Percentiles rank a stretch among this genome's conserved stretches.
These are phyloP conservation scores for Eutrema salsugineum DNA, from an alignment of 441 rosid species.

Conservation along the genomic window DNA sequence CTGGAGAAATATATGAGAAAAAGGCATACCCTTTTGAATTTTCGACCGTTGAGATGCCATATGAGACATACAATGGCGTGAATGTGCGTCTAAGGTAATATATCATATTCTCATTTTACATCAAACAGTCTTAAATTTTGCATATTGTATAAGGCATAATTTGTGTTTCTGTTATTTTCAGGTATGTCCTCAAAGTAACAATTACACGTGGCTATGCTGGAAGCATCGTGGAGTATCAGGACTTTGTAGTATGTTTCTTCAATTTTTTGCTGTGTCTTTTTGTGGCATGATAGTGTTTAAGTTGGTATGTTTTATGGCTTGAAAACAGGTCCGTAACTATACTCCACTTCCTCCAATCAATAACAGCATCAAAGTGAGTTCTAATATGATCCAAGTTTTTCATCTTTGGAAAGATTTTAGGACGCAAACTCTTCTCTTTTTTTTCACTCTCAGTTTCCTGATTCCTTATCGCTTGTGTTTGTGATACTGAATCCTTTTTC, in stretches of 20 bases:
- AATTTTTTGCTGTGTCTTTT: not conserved
- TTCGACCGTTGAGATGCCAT: constrained; percentile 92
- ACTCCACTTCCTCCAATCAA: constrained; percentile 74
- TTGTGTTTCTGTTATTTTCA: constrained; percentile 23
- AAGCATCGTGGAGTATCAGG: constrained; percentile 85
- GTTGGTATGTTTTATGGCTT: constrained; percentile 5
- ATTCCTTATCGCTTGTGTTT: not conserved
- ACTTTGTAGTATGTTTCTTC: constrained; percentile 65
- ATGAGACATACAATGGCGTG: constrained; percentile 89
- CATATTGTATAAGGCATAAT: not conserved
- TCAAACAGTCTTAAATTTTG: not conserved
- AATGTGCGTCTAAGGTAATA: constrained; percentile 89
- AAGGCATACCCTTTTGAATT: constrained; percentile 94
- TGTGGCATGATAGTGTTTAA: not conserved
- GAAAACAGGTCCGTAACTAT: constrained; percentile 78
- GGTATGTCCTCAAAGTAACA: constrained; percentile 95
- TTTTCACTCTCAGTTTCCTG: not conserved
- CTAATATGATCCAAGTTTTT: not conserved
- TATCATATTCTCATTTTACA: constrained; percentile 1
- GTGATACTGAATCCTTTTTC: not conserved
- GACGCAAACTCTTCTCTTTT: not conserved
- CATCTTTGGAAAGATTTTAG: not conserved
- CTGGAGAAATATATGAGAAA: constrained; percentile 91
- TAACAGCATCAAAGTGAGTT: constrained; percentile 86
- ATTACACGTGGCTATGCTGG: constrained; percentile 81